Base-by-base conservation (phyloP, 2,329 filamentous ascomycete species). In the Beauveria pseudobassiana region DNA sequence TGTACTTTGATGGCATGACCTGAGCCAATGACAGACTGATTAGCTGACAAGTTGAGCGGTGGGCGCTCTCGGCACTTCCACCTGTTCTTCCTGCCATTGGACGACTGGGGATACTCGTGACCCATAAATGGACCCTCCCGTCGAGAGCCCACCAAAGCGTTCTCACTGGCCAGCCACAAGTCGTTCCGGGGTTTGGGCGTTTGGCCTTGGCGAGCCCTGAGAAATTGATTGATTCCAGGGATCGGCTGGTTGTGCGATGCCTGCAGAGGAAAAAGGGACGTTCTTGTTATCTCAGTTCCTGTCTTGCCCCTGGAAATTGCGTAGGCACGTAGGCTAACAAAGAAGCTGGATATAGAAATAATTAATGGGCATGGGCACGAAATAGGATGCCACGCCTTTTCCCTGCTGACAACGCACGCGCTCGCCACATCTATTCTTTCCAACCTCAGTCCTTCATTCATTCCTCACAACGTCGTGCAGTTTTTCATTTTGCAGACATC, bases 391-490 rank as follows among this genome's bases (percentile, higher is more conserved):
- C 50, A 38, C 53, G 34, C 54, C n/a, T 38, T 38, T 38, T 38
- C 34, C 34, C 12, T 38, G 43, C 55, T 46, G 43, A 46, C 42
- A 20, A 3, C 26, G 43, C 20, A 38, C n/a, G 14, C 28, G n/a
- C 24, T 30, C 5, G 16, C 43, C 43, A 24, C 26, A 51, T 30
- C 34, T 42, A 5, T 30, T 38, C 42, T 43, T 50, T n/a, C 34
- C 49, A 24, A 50, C 54, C 60, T 22, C 38, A 55, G 51, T 55
- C 49, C 26, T 53, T 52, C 64, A 63, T 60, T 52, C 64, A 63
- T 63, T 62, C 64, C 63, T 51, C 28, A 20, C 14, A 46, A 30
- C 16, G 14, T 54, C 12, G 43, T 34, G 26, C 20, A 43, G 16
- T 14, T 61, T 43, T 10, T 50, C 34, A 14, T 38, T 38, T 38